Evolutionary conservation across 225 moss, liverwort and hornwort genomes (phyloP).

Genomic region (Physcomitrellopsis africana): DNA sequence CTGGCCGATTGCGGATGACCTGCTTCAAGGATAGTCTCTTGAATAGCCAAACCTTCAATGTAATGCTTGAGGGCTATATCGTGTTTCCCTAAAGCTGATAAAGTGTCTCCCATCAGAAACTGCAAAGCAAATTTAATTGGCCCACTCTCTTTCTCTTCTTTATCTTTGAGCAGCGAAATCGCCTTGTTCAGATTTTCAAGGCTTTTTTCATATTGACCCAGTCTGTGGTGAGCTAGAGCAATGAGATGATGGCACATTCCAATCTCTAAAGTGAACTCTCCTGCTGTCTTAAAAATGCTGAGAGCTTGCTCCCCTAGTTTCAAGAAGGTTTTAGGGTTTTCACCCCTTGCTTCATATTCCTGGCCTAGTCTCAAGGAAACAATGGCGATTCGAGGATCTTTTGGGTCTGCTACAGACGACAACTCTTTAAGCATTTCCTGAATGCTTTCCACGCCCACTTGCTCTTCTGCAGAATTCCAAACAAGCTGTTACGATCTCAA

Average conservation of each 20-base stretch:
- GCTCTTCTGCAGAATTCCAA: constrained; percentile 42
- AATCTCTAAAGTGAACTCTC: constrained; percentile 64
- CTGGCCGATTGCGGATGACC: constrained; percentile 76
- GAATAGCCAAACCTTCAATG: constrained; percentile 69
- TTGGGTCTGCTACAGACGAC: constrained; percentile 46
- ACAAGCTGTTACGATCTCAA: neutral
- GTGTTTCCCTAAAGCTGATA: constrained; percentile 74
- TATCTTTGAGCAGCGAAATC: constrained; percentile 53
- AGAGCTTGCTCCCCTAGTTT: constrained; percentile 81
- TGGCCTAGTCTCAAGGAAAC: constrained; percentile 79
- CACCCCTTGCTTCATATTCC: constrained; percentile 76
- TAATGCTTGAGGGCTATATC: constrained; percentile 82
- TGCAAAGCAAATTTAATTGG: constrained; percentile 73
- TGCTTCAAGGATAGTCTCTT: constrained; percentile 73
- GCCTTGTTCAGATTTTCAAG: constrained; percentile 62
- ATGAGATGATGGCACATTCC: constrained; percentile 88
- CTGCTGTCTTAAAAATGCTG: constrained; percentile 52
- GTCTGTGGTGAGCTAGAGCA: constrained; percentile 64
- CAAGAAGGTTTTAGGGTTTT: constrained; percentile 63
- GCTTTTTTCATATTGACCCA: constrained; percentile 66
- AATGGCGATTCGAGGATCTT: constrained; percentile 62
- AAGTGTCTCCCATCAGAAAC: constrained; percentile 75
- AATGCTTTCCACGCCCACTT: constrained; percentile 58
- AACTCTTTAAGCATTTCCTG: constrained; percentile 59
- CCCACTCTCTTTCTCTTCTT: constrained; percentile 62